Evolutionary conservation across 2,329 filamentous ascomycete species (phyloP).

Genomic region (Rhexocercosporidium sp.): DNA sequence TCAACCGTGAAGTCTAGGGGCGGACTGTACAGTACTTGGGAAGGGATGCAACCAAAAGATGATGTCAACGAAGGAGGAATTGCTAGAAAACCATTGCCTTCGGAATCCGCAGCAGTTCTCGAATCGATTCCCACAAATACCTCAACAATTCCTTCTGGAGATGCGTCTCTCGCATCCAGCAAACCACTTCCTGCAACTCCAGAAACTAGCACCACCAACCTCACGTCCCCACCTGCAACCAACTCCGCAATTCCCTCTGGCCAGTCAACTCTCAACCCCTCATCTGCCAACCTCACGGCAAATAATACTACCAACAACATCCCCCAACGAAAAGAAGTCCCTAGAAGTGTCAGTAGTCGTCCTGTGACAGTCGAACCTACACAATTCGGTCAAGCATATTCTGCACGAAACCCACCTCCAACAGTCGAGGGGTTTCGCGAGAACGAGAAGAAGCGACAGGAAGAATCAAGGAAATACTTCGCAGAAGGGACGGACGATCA

Average conservation of each 20-base stretch:
- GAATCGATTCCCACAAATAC: background rate
- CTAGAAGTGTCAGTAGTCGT: background rate
- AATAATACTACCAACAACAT: background rate
- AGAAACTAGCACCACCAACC: background rate
- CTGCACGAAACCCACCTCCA: conserved; percentile 33
- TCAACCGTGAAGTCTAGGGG: background rate
- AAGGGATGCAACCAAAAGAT: conserved; percentile 13
- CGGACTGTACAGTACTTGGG: conserved; percentile 14
- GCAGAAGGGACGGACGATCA: conserved; percentile 18
- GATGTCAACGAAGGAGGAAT: background rate
- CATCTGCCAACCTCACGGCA: background rate
- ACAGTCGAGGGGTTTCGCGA: conserved; percentile 32
- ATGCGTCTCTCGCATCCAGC: background rate
- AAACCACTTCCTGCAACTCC: conserved; percentile 15
- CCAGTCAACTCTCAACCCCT: background rate
- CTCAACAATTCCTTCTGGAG: background rate
- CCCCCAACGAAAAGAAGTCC: background rate
- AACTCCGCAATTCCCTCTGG: background rate
- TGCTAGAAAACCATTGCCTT: conserved; percentile 7
- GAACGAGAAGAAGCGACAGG: conserved; percentile 22
- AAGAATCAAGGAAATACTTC: conserved; percentile 28
- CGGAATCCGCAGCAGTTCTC: background rate
- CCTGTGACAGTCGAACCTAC: conserved; percentile 24
- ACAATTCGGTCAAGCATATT: conserved; percentile 31
- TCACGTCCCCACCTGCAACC: background rate